Conservation (phyloP, 2,329 filamentous ascomycete species). For the Colletotrichum sp. region DNA sequence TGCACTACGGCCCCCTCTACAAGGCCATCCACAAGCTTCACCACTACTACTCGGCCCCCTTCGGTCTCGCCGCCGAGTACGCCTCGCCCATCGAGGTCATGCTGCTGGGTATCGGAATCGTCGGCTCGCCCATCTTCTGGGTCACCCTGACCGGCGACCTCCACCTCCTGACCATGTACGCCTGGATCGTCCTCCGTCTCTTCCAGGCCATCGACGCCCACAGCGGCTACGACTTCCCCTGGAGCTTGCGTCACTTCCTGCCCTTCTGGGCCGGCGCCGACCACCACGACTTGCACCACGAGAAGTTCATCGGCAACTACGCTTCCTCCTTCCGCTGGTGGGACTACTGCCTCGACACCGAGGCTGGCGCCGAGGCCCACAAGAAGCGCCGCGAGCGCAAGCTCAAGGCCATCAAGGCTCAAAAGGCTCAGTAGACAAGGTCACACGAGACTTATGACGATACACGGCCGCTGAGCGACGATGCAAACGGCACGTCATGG, state of each 20-base stretch:
- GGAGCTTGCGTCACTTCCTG: conserved; percentile 92
- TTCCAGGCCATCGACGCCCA: conserved; percentile 99
- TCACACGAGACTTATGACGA: neutral
- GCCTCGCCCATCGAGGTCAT: conserved; percentile 97
- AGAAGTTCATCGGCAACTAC: conserved; percentile 99
- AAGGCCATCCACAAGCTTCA: conserved; percentile 98
- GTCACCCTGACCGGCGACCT: conserved; percentile 83
- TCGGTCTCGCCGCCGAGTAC: conserved; percentile 95
- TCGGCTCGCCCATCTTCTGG: conserved; percentile 84
- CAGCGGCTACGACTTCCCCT: conserved; percentile 98
- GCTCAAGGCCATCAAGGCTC: conserved; percentile 66
- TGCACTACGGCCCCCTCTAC: conserved; percentile 96
- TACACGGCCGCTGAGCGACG: neutral
- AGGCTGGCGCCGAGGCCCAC: conserved; percentile 85
- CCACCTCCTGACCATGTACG: conserved; percentile 96
- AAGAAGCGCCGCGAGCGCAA: conserved; percentile 84
- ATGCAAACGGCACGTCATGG: neutral
- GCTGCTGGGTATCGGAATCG: conserved; percentile 86
- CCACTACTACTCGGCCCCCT: conserved; percentile 97
- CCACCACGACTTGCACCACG: conserved; percentile 96
- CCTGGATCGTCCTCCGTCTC: conserved; percentile 90
- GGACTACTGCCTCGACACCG: conserved; percentile 93
- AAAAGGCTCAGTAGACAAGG: conserved; percentile 68
- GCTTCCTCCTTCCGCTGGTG: conserved; percentile 98
- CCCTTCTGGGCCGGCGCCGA: conserved; percentile 98